Conservation (phyloP, 2,329 filamentous ascomycete species). For the Cryphonectria radicalis region DNA sequence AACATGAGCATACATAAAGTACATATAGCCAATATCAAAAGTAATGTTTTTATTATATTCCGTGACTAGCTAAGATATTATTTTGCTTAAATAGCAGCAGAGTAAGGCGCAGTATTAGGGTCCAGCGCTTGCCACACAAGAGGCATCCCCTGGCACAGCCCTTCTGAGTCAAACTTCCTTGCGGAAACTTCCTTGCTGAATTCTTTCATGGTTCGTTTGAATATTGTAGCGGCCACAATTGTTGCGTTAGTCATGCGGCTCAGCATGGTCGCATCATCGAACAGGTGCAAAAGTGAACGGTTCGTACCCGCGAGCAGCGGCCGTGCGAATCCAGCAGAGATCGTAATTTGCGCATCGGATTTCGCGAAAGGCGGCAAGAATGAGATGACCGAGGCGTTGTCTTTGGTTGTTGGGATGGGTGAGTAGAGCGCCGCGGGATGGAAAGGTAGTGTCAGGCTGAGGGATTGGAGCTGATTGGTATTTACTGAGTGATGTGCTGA, state of each 20-base stretch:
- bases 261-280: constrained; percentile 43
- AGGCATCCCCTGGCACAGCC: constrained; percentile 52
- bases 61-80: too few relatives aligned
- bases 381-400: constrained; percentile 40
- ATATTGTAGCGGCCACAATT: constrained; percentile 40
- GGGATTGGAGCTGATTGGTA: constrained; percentile 44
- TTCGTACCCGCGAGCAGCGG: constrained; percentile 43
- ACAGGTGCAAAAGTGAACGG: constrained; percentile 47
- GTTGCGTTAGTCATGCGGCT: constrained; percentile 39
- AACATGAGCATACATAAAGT: too few relatives aligned
- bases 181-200: constrained; percentile 44
- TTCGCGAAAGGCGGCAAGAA: constrained; percentile 41
- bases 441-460: constrained; percentile 46
- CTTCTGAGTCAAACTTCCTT: constrained; percentile 46
- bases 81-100: constrained; percentile 29
- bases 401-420: constrained; percentile 44
- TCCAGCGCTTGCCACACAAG: constrained; percentile 44
- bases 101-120: constrained; percentile 32
- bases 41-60: too few relatives aligned
- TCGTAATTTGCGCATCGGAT: constrained; percentile 42
- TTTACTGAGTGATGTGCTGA: constrained; percentile 49
- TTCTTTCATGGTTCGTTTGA: constrained; percentile 42
- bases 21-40: too few relatives aligned
- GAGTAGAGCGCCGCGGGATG: constrained; percentile 47
- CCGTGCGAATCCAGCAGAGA: constrained; percentile 47